Evolutionary conservation across 495 filamentous ascomycete genomes (phyloP).

Genomic region (Tricharina praecox): DNA sequence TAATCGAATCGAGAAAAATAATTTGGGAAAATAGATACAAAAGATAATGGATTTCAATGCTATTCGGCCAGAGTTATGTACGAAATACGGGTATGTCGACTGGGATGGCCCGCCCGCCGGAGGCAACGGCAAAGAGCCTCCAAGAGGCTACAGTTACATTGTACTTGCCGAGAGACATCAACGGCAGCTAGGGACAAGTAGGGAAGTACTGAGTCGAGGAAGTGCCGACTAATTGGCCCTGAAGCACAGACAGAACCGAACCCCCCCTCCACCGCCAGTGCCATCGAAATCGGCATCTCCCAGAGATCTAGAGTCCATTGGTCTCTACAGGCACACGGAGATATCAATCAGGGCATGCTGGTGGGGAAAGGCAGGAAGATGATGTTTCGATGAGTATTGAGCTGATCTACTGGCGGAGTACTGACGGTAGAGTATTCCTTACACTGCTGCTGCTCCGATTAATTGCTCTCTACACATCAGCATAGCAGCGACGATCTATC

Average conservation of each 20-base stretch:
- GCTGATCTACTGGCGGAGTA: no score
- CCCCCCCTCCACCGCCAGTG: slow-evolving; percentile 1
- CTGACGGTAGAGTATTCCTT: no score
- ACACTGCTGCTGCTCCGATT: no score
- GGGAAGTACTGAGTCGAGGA: no score
- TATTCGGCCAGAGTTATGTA: neutral
- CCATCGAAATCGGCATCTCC: slow-evolving; percentile 3
- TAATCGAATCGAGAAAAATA: no score
- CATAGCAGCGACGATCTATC: no score
- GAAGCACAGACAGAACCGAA: neutral
- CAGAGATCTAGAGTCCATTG: slow-evolving; percentile 1
- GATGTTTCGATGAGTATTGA: neutral
- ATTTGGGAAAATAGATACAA: no score
- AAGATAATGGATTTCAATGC: no score
- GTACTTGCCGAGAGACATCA: slow-evolving; percentile 4
- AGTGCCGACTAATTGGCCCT: slow-evolving; percentile 5
- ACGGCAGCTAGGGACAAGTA: no score
- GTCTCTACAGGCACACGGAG: neutral
- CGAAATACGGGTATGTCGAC: neutral
- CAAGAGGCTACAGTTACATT: neutral
- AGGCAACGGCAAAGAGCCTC: slow-evolving; percentile 1
- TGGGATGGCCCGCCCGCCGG: neutral
- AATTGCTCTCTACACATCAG: no score
- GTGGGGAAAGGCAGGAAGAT: neutral
- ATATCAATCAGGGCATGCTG: neutral